Conservation (phyloP, 2,329 filamentous ascomycete genomes). For the Ascosphaera apis region DNA sequence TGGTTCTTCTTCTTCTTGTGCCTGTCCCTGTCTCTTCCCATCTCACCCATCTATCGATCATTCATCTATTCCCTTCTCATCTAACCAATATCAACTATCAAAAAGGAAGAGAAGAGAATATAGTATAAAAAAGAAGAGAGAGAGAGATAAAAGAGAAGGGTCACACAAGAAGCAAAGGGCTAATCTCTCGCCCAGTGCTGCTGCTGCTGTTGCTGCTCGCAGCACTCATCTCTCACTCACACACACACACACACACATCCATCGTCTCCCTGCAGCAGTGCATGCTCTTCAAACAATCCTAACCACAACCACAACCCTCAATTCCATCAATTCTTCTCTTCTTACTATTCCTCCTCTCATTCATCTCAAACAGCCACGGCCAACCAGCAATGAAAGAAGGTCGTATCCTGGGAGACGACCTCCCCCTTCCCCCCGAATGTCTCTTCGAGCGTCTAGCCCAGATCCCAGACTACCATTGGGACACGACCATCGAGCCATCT, state of each 20-base stretch:
- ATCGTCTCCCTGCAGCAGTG: no score
- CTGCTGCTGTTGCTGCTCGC: no score
- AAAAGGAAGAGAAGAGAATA: not conserved
- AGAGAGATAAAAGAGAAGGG: not conserved
- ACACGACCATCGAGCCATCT: conserved; percentile 31
- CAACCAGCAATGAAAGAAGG: conserved; percentile 8
- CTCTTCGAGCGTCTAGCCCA: conserved; percentile 52
- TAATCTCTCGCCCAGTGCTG: no score
- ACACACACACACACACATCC: no score
- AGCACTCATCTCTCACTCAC: no score
- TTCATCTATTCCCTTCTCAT: not conserved
- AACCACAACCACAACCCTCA: not conserved
- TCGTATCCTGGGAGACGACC: conserved; percentile 21
- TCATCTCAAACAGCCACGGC: not conserved
- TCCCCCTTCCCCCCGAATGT: conserved; percentile 36
- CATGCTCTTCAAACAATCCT: no score
- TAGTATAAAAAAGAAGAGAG: not conserved
- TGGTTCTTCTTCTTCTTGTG: no score
- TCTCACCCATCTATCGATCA: no score
- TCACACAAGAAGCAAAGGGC: no score
- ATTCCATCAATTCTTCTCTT: not conserved
- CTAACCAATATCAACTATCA: not conserved
- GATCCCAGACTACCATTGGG: conserved; percentile 54
- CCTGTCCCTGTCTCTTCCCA: no score
- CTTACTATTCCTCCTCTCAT: not conserved